Conservation (phyloP, 2,329 filamentous ascomycete species). For the Fusarium nelsonii region DNA sequence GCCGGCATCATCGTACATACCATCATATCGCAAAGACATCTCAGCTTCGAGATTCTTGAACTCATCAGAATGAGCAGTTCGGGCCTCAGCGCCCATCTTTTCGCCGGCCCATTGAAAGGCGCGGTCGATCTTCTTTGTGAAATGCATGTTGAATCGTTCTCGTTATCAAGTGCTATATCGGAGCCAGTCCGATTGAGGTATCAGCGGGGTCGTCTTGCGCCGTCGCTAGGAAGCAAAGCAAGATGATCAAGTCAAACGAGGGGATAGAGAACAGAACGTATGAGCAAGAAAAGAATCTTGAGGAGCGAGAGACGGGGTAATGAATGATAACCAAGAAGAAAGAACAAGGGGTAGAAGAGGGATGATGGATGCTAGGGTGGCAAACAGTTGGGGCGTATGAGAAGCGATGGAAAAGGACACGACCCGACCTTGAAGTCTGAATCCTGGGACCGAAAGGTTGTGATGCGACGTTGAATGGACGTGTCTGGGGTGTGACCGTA, state of each 20-base stretch:
- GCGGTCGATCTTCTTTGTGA: constrained; percentile 89
- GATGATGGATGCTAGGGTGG: constrained; percentile 45
- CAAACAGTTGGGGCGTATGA: constrained; percentile 43
- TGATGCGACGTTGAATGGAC: constrained; percentile 33
- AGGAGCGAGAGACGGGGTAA: constrained; percentile 46
- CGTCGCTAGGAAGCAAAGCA: constrained; percentile 22
- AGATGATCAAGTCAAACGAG: constrained; percentile 16
- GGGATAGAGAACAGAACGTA: constrained; percentile 2
- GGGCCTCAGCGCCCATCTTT: constrained; percentile 92
- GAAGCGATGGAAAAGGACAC: constrained; percentile 26
- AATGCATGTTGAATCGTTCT: constrained; percentile 59
- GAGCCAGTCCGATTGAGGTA: constrained; percentile 44
- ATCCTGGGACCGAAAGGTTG: constrained; percentile 16
- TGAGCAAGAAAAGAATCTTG: constrained; percentile 1
- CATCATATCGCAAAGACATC: constrained; percentile 89
- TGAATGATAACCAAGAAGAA: constrained; percentile 39
- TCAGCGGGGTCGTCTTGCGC: constrained; percentile 31
- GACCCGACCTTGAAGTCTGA: constrained; percentile 18
- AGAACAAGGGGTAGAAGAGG: constrained; percentile 41
- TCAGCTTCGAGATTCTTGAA: constrained; percentile 92
- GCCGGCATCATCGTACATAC: constrained; percentile 61
- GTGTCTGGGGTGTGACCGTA: constrained; percentile 33
- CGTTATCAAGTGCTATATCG: constrained; percentile 30
- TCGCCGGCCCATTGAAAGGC: constrained; percentile 99
- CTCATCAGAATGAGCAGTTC: constrained; percentile 87